Percentiles rank a stretch among this genome's conserved stretches.
Evolutionary conservation across 1,139 yeast genomes (phyloP).

Genomic region (Scheffersomyces lignicola): DNA sequence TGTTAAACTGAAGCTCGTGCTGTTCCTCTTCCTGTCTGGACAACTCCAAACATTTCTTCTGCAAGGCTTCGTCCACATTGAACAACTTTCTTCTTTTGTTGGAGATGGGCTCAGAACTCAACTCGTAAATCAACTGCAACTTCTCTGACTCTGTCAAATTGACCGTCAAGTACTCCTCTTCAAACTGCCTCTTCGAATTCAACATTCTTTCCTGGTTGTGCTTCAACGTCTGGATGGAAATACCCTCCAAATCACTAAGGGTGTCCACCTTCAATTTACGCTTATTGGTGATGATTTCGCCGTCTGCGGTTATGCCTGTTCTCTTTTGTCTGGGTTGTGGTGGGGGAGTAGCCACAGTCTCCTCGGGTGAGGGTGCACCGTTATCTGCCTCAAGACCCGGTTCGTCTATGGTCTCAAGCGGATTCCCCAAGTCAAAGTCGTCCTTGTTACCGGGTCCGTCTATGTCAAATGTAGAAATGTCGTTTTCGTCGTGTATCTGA

Average conservation of each 20-base stretch:
- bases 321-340: conserved; percentile 25
- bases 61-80: conserved; percentile 35
- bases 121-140: conserved; percentile 34
- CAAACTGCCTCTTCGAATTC: conserved; percentile 18
- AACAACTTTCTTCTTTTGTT: conserved; percentile 31
- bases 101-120: conserved; percentile 27
- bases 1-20: conserved; percentile 15
- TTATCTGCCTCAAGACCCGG: conserved; percentile 13
- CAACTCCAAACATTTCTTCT: conserved; percentile 30
- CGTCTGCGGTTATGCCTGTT: conserved; percentile 39
- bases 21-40: conserved; percentile 25
- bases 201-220: conserved; percentile 28
- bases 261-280: conserved; percentile 40
- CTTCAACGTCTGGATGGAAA: conserved; percentile 35
- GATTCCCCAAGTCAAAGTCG: conserved; percentile 29
- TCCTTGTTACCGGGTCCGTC: conserved; percentile 16
- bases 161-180: conserved; percentile 21
- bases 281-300: conserved; percentile 39
- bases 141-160: conserved; percentile 34
- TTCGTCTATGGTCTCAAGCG: conserved; percentile 30
- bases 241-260: conserved; percentile 33
- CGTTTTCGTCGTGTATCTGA: conserved; percentile 19
- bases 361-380: conserved; percentile 19
- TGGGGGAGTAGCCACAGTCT: conserved; percentile 15
- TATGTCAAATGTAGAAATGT: conserved; percentile 31